phyloP scores from a whole-genome alignment of 495 filamentous ascomycete genomes.

The Penicillium crystallinum region DNA sequence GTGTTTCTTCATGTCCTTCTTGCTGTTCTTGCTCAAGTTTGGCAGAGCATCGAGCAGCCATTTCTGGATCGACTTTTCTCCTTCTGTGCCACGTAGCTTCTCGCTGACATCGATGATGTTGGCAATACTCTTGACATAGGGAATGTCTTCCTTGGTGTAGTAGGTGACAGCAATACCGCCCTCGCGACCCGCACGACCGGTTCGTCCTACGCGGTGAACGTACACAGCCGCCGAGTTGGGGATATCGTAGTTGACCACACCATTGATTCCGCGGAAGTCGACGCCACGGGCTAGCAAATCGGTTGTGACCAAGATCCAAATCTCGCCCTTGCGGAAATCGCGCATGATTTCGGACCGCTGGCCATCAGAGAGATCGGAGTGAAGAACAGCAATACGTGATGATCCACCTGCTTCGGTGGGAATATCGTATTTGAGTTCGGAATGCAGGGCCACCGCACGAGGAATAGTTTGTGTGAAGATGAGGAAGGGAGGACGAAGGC shows the following conservation, averaged over 20 bases:
- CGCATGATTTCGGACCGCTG: conserved; percentile 76
- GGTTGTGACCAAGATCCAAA: conserved; percentile 95
- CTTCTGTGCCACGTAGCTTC: conserved; percentile 46
- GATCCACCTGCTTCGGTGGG: conserved; percentile 80
- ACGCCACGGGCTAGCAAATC: conserved; percentile 87
- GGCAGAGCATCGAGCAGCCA: conserved; percentile 91
- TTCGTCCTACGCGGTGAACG: conserved; percentile 88
- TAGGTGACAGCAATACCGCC: conserved; percentile 91
- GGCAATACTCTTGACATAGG: conserved; percentile 83
- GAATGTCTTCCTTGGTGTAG: conserved; percentile 91
- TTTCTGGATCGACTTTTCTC: conserved; percentile 58
- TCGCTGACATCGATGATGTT: conserved; percentile 86
- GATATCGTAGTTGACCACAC: conserved; percentile 95
- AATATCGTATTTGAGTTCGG: conserved; percentile 92
- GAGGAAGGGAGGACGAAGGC: conserved; percentile 80
- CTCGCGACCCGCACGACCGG: conserved; percentile 78
- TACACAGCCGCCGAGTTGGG: conserved; percentile 84
- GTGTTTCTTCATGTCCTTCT: conserved; percentile 71
- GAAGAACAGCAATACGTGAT: conserved; percentile 81
- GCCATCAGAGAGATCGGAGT: conserved; percentile 75
- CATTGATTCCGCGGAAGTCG: conserved; percentile 86
- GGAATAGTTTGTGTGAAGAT: conserved; percentile 94
- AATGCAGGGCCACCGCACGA: conserved; percentile 77
- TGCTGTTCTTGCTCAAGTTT: conserved; percentile 71
- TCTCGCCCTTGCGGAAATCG: conserved; percentile 82